Conservation (phyloP, 1,139 yeast genomes). For the Saccharomyces hybrid region DNA sequence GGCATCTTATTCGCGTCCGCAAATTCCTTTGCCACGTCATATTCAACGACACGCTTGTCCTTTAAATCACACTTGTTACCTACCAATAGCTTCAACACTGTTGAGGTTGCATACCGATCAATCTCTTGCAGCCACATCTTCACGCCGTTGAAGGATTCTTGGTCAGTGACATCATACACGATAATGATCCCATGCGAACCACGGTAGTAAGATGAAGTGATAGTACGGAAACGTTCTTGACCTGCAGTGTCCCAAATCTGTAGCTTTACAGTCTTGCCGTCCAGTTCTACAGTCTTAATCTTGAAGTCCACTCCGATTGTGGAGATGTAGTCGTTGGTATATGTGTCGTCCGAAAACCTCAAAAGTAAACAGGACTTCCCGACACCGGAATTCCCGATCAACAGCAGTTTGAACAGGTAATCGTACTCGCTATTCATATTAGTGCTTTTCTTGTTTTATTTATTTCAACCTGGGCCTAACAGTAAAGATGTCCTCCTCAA, state of each 20-base stretch:
- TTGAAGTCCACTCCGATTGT: constrained; percentile 98
- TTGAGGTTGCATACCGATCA: constrained; percentile 96
- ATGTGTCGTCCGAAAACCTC: constrained; percentile 95
- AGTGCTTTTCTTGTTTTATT: not conserved
- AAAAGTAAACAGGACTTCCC: constrained; percentile 93
- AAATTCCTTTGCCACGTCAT: constrained; percentile 93
- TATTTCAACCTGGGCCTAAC: not conserved
- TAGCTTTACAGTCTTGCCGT: constrained; percentile 92
- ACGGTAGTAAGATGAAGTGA: constrained; percentile 94
- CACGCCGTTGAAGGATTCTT: constrained; percentile 93
- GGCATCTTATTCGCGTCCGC: constrained; percentile 95
- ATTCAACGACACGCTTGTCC: constrained; percentile 92
- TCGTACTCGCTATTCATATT: constrained; percentile 87
- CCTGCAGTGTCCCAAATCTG: constrained; percentile 99
- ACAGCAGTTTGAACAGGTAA: constrained; percentile 82
- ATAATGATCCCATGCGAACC: constrained; percentile 98
- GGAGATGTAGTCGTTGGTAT: constrained; percentile 93
- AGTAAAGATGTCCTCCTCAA: not conserved
- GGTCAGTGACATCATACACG: constrained; percentile 97
- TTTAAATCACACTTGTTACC: constrained; percentile 95
- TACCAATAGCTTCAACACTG: constrained; percentile 89
- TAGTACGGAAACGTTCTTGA: constrained; percentile 95
- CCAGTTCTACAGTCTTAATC: constrained; percentile 92
- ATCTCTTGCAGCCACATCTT: constrained; percentile 98
- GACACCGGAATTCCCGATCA: constrained; percentile 97